phyloP scores from a whole-genome alignment of 2,329 filamentous ascomycete species.

The Trichoderma atroviride region DNA sequence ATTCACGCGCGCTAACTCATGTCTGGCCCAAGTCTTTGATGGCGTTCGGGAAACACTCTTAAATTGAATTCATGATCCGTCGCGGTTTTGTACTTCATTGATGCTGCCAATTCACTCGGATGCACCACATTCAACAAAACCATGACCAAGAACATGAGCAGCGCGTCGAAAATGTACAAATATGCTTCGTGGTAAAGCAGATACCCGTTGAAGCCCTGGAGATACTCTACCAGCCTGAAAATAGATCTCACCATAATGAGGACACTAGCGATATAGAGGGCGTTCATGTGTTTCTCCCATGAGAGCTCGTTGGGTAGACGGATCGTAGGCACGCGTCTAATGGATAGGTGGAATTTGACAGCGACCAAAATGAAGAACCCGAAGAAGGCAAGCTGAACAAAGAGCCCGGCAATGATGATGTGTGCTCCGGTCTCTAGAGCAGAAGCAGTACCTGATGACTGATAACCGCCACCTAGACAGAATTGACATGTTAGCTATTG shows the following conservation, averaged over 20 bases:
- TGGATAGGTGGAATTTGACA: background rate
- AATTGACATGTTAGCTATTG: background rate
- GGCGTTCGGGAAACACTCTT: too few relatives aligned
- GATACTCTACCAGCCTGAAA: background rate
- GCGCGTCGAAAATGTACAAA: background rate
- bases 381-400: background rate
- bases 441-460: background rate
- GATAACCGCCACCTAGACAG: background rate
- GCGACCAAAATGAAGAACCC: background rate
- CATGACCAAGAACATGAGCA: background rate
- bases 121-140: background rate
- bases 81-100: too few relatives aligned
- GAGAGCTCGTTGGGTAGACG: background rate
- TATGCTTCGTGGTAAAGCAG: background rate
- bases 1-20: too few relatives aligned
- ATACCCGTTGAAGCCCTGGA: background rate
- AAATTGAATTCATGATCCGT: too few relatives aligned
- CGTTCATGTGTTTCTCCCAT: background rate
- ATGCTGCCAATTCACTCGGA: too few relatives aligned
- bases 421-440: background rate
- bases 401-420: background rate
- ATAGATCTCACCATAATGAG: background rate
- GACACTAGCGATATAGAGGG: background rate
- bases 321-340: background rate
- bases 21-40: too few relatives aligned